phyloP scores from a whole-genome alignment of 1,284 basidiomycete genomes.

The Schizophyllum commune region DNA sequence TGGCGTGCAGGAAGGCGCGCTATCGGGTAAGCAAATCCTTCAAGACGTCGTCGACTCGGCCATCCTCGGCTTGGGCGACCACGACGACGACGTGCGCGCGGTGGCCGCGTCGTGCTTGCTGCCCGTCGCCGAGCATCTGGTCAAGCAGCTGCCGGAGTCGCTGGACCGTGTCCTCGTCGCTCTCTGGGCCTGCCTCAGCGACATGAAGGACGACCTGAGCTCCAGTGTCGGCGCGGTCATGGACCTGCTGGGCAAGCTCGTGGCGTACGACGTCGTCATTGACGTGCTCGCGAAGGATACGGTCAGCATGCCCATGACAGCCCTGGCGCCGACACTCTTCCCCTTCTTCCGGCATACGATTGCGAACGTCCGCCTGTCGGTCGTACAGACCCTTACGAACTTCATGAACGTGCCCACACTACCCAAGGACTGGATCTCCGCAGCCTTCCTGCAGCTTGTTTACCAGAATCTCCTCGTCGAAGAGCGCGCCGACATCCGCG shows the following conservation, averaged over 20 bases:
- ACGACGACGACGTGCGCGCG: conserved; percentile 94
- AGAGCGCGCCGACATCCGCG: conserved; percentile 80
- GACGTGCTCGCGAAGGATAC: conserved; percentile 48
- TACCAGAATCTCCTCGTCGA: conserved; percentile 96
- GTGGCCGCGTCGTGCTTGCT: conserved; percentile 91
- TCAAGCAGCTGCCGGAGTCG: conserved; percentile 68
- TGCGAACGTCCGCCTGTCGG: conserved; percentile 85
- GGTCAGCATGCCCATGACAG: conserved; percentile 63
- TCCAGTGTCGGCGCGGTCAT: conserved; percentile 97
- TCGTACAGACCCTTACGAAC: conserved; percentile 83
- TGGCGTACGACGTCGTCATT: conserved; percentile 76
- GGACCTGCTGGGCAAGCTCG: conserved; percentile 88
- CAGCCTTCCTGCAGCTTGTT: conserved; percentile 75
- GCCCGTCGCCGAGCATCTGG: conserved; percentile 79
- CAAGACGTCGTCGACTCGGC: conserved; percentile 82
- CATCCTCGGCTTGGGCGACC: conserved; percentile 86
- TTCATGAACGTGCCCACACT: conserved; percentile 79
- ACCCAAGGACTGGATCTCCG: conserved; percentile 77
- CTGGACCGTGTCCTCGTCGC: conserved; percentile 74
- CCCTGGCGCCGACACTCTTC: conserved; percentile 83
- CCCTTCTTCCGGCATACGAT: conserved; percentile 99
- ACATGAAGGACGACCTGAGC: conserved; percentile 95
- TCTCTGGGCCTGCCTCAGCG: conserved; percentile 85
- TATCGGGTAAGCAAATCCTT: conserved; percentile 47
- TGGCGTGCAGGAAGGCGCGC: conserved; percentile 24